A percentile compares a stretch with the other conserved stretches of the same genome.
Conservation (phyloP, 768 basidiomycete species). For the Scleroderma bovista region DNA sequence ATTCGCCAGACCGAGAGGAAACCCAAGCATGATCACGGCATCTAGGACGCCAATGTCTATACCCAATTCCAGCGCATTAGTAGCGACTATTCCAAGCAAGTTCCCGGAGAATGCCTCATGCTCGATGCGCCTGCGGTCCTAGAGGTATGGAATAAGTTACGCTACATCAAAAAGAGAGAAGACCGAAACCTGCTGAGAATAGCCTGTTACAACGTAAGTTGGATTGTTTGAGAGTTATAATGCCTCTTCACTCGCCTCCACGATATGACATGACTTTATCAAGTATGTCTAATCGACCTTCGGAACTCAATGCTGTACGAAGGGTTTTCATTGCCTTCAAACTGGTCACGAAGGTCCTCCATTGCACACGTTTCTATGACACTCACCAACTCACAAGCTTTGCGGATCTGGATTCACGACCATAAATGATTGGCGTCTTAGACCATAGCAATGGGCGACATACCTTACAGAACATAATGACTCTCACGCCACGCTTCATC, state of each 20-base stretch:
- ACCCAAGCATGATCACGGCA: conserved; percentile 85
- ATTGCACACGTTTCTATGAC: not conserved
- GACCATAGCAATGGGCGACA: not conserved
- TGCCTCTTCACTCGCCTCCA: conserved; percentile 51
- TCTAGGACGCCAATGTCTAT: conserved; percentile 90
- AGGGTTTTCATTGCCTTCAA: conserved; percentile 75
- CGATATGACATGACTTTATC: conserved; percentile 76
- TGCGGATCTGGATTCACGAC: conserved; percentile 51
- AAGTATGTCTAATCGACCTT: conserved; percentile 72
- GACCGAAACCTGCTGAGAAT: conserved; percentile 55
- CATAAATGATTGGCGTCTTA: not conserved
- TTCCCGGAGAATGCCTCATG: conserved; percentile 80
- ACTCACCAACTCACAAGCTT: conserved; percentile 73
- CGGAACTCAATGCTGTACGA: conserved; percentile 61
- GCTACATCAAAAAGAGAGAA: not conserved
- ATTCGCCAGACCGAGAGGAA: conserved; percentile 74
- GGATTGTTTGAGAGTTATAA: not conserved
- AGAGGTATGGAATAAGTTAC: not conserved
- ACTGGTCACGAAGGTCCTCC: not conserved
- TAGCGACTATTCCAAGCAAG: conserved; percentile 81
- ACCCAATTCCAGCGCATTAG: conserved; percentile 86
- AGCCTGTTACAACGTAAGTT: conserved; percentile 39
- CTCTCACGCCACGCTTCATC: conserved; percentile 75
- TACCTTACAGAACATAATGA: conserved; percentile 89
- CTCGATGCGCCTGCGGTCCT: conserved; percentile 84